Evolutionary conservation across 768 basidiomycete genomes (phyloP).

Genomic region (Lentinula raphanica): DNA sequence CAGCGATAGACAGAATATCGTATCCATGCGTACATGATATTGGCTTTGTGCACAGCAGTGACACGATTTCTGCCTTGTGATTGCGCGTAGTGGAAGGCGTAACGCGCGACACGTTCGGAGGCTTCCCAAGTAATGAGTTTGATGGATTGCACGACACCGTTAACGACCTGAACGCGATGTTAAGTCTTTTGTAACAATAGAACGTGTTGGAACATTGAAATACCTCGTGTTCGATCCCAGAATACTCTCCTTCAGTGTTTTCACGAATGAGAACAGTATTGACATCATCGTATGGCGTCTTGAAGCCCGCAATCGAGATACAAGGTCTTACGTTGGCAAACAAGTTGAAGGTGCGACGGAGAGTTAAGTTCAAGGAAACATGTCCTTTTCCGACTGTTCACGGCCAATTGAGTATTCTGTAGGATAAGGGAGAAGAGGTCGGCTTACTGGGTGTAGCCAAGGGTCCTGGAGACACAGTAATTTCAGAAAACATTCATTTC

Average conservation of each 20-base stretch:
- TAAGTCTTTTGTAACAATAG: background rate
- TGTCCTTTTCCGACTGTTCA: constrained; percentile 92
- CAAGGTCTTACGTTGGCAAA: constrained; percentile 99
- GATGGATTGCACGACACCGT: constrained; percentile 98
- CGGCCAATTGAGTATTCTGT: constrained; percentile 5
- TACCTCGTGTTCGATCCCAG: constrained; percentile 98
- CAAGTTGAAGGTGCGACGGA: constrained; percentile 95
- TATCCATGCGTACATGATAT: constrained; percentile 77
- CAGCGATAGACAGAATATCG: background rate
- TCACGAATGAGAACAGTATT: constrained; percentile 98
- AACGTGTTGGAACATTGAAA: constrained; percentile 9
- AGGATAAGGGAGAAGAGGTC: background rate
- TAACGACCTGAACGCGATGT: constrained; percentile 60
- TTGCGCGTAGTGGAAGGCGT: constrained; percentile 97
- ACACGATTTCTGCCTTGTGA: constrained; percentile 83
- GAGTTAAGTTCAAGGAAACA: constrained; percentile 94
- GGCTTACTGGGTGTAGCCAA: constrained; percentile 92
- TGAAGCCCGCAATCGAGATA: constrained; percentile 91
- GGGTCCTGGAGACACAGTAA: constrained; percentile 52
- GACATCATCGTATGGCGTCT: constrained; percentile 97
- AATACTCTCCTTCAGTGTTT: constrained; percentile 99
- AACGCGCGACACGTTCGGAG: constrained; percentile 96
- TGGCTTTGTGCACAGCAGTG: constrained; percentile 98
- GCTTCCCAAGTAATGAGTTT: constrained; percentile 99
- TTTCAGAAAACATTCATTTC: background rate